Evolutionary conservation across 768 basidiomycete species (phyloP).

Genomic region (Calocybe indica): DNA sequence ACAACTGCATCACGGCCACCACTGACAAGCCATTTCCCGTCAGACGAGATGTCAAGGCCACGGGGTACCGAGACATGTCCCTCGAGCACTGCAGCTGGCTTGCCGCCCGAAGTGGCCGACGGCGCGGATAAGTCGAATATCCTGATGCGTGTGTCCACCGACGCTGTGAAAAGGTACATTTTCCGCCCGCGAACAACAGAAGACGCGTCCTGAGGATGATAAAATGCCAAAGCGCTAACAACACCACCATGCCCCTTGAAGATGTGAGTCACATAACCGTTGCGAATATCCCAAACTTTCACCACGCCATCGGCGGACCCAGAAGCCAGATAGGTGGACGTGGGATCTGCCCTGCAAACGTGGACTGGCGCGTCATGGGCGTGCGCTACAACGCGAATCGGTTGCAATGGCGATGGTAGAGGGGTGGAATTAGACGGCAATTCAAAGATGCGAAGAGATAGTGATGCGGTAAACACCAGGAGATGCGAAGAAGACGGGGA

Average conservation of each 20-base stretch:
- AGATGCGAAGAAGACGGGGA: slow-evolving; percentile 73
- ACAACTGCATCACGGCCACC: slow-evolving; percentile 93
- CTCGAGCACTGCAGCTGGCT: slow-evolving; percentile 79
- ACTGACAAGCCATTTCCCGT: slow-evolving; percentile 87
- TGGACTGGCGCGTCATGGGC: slow-evolving; percentile 95
- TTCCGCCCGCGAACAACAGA: slow-evolving; percentile 37
- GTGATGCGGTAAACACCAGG: slow-evolving; percentile 73
- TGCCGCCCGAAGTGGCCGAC: slow-evolving; percentile 48
- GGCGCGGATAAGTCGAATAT: slow-evolving; percentile 79
- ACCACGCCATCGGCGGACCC: slow-evolving; percentile 96
- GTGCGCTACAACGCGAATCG: slow-evolving; percentile 69
- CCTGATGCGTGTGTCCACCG: slow-evolving; percentile 88
- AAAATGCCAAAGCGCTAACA: slow-evolving; percentile 85
- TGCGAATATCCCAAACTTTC: slow-evolving; percentile 90
- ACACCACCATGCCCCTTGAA: slow-evolving; percentile 98
- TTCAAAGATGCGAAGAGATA: slow-evolving; percentile 79
- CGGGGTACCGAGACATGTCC: slow-evolving; percentile 95
- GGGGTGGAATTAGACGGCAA: slow-evolving; percentile 48
- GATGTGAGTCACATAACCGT: slow-evolving; percentile 88
- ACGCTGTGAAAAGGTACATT: slow-evolving; percentile 86
- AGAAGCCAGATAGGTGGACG: slow-evolving; percentile 87
- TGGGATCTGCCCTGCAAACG: slow-evolving; percentile 78
- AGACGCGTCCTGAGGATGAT: slow-evolving; percentile 62
- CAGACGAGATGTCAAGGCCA: slow-evolving; percentile 76
- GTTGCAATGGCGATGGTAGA: slow-evolving; percentile 48